Base-by-base conservation (phyloP, 2,329 filamentous ascomycete species). In the Bipolaris victoriae region DNA sequence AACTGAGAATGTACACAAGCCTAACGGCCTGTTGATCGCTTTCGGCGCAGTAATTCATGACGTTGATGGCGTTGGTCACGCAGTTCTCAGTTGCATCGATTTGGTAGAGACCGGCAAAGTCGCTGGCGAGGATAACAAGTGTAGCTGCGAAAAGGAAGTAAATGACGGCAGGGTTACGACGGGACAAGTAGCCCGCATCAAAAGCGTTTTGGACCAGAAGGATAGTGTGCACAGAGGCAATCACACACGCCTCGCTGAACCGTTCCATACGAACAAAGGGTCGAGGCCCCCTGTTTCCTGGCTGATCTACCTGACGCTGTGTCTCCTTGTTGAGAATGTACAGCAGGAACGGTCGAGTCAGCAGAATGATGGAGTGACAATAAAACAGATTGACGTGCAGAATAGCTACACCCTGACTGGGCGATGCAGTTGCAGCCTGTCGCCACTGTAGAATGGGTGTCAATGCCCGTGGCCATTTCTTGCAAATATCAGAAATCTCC, bases 281-380 rank as follows among this genome's bases (percentile, higher is more conserved):
- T 24, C 72, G 59, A 18, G 68, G 70, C 3, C 63, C 67, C 46
- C 66, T 62, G 10, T 53, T 49, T 16, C 67, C 66, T 7, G 66
- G 65, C 52, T 74, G 69, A 29, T 64, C 70, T 33, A 66, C 62
- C 36, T 74, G 70, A 13, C 73, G 70, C 60, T 79, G 77, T 3
- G 76, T 73, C 48, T 78, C 74, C 13, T 74, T 70, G 50, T 79
- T 84, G 39, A 87, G 77, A 11, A 86, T 78, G 55, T 82, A 84
- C 13, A 88, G 74, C 56, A 89, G 86, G 68, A 89, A 89, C 0
- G 88, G 87, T 26, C 87, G 79, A 1, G 85, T 87, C 1, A 90
- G 79, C 0, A 90, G 78, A 24, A 89, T 82, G 40, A 88, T 81
- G 0, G 85, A 84, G 67, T 89, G 86, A 53, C 82, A 84, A 55